These are phyloP conservation scores for Coemansia sp. DNA, from an alignment of 192 early-diverging fungal genomes.

Conservation along the genomic window DNA sequence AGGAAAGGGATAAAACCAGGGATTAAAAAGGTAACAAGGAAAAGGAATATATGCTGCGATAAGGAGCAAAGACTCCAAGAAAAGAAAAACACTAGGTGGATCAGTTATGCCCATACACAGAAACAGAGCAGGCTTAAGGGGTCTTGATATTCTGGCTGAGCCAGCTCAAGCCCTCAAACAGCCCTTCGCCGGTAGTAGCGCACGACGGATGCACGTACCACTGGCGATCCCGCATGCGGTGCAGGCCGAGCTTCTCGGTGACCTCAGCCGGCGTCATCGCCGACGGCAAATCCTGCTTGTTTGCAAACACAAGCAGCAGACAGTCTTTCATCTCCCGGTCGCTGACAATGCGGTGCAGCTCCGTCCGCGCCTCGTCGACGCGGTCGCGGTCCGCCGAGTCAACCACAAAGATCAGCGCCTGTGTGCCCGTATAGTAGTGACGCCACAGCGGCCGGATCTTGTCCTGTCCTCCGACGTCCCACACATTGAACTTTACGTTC, in stretches of 20 bases:
- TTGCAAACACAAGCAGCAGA: conserved; percentile 90
- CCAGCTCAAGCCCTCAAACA: conserved; percentile 93
- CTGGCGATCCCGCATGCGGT: conserved; percentile 79
- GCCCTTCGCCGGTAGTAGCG: conserved; percentile 91
- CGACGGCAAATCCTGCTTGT: conserved; percentile 96
- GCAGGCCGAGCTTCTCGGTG: conserved; percentile 79
- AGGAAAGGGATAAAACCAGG: background rate
- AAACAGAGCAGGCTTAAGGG: conserved; percentile 14
- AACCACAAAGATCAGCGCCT: conserved; percentile 97
- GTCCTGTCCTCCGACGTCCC: conserved; percentile 93
- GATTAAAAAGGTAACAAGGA: conserved; percentile 4
- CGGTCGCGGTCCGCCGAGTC: conserved; percentile 91
- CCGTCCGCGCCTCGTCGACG: conserved; percentile 81
- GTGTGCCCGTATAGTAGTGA: conserved; percentile 98
- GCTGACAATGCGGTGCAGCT: conserved; percentile 88
- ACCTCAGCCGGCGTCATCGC: conserved; percentile 90
- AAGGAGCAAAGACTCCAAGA: conserved; percentile 5
- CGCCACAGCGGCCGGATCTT: conserved; percentile 95
- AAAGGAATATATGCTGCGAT: background rate
- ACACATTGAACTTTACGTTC: conserved; percentile 98
- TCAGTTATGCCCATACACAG: background rate
- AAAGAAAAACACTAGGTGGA: conserved; percentile 5
- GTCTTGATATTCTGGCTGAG: conserved; percentile 77
- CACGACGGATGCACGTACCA: conserved; percentile 94
- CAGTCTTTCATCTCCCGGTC: conserved; percentile 92